phyloP scores from a whole-genome alignment of 2,329 filamentous ascomycete species.

The Parascedosporium putredinis region DNA sequence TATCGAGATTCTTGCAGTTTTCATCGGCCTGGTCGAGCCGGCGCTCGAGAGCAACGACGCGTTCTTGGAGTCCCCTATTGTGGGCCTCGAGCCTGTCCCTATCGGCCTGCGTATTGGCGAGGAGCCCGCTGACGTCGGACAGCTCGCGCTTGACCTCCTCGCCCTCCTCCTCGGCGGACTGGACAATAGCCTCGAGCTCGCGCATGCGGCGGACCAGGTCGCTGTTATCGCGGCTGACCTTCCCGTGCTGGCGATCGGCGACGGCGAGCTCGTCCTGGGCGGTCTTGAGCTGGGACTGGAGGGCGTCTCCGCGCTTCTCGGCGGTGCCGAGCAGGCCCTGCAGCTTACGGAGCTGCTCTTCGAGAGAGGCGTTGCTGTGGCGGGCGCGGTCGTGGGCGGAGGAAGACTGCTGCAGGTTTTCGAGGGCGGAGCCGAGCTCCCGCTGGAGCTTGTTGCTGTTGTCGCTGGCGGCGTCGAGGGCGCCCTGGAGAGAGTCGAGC shows the following conservation, averaged over 20 bases:
- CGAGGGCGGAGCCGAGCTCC: not conserved
- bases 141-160: not conserved
- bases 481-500: not conserved
- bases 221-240: not conserved
- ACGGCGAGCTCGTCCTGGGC: not conserved
- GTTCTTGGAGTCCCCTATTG: not conserved
- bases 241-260: not conserved
- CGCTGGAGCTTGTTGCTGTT: constrained; percentile 1
- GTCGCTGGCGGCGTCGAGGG: constrained; percentile 1
- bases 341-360: not conserved
- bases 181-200: not conserved
- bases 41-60: not conserved
- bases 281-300: not conserved
- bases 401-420: not conserved
- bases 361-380: not conserved
- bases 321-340: not conserved
- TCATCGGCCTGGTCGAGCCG: not conserved
- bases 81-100: not conserved
- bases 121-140: not conserved
- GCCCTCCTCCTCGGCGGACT: not conserved
- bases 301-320: not conserved
- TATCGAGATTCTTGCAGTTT: not conserved
- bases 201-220: not conserved
- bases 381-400: not conserved
- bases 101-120: not conserved